These are phyloP conservation scores for Oryza glaberrima DNA, from an alignment of 176 grass and related monocot genomes.

Conservation along the genomic window DNA sequence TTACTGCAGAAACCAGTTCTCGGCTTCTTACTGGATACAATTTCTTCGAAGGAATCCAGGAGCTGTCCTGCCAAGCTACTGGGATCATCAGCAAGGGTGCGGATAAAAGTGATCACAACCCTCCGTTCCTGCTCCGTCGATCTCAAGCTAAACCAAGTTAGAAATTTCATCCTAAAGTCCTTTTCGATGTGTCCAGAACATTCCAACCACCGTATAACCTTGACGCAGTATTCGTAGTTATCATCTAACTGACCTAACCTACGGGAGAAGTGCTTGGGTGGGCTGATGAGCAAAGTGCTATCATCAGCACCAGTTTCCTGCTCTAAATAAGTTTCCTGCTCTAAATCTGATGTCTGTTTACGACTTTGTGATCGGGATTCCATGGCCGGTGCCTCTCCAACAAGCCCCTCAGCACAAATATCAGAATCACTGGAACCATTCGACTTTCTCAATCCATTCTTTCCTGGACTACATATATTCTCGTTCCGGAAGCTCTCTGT, in stretches of 20 bases:
- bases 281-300: conserved; percentile 44
- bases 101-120: conserved; percentile 82
- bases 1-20: conserved; percentile 72
- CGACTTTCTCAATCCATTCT: conserved; percentile 56
- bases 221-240: conserved; percentile 85
- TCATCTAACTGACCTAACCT: conserved; percentile 77
- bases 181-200: conserved; percentile 69
- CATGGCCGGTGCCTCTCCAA: conserved; percentile 52
- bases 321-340: conserved; percentile 59
- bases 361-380: conserved; percentile 66
- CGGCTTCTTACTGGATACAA: conserved; percentile 65
- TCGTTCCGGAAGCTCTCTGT: conserved; percentile 56
- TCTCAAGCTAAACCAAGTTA: conserved; percentile 92
- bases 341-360: conserved; percentile 53
- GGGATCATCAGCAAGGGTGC: conserved; percentile 71
- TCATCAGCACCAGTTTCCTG: conserved; percentile 59
- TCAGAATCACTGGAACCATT: conserved; percentile 63
- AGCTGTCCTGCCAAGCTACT: conserved; percentile 79
- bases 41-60: conserved; percentile 79
- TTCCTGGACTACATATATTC: conserved; percentile 59
- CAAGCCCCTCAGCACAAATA: conserved; percentile 46
- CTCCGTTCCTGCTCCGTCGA: conserved; percentile 73
- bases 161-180: conserved; percentile 78
- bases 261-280: conserved; percentile 53
- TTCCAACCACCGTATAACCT: conserved; percentile 72